phyloP scores from a whole-genome alignment of 495 filamentous ascomycete genomes.

The Penicillium argentinense region DNA sequence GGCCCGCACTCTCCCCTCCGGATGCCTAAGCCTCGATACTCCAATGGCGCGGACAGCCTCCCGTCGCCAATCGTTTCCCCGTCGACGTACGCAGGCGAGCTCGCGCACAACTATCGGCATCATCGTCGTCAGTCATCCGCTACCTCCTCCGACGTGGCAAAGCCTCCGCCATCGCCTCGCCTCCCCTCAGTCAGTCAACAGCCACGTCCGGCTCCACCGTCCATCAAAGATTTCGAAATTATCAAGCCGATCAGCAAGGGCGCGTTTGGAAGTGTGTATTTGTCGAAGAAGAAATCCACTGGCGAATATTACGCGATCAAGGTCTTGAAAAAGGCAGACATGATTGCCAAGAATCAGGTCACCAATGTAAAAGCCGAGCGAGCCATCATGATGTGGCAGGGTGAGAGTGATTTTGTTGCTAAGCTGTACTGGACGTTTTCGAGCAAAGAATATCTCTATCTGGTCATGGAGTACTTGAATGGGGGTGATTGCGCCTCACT shows the following conservation, averaged over 20 bases:
- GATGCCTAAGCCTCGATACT: slow-evolving; percentile 79
- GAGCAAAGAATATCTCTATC: slow-evolving; percentile 97
- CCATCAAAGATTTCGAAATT: slow-evolving; percentile 99
- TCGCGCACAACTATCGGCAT: slow-evolving; percentile 64
- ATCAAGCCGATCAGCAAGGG: slow-evolving; percentile 99
- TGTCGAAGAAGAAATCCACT: slow-evolving; percentile 97
- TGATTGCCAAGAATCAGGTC: slow-evolving; percentile 99
- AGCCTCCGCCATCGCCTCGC: slow-evolving; percentile 78
- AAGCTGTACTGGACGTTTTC: slow-evolving; percentile 99
- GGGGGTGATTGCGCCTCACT: slow-evolving; percentile 96
- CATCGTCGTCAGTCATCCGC: slow-evolving; percentile 93
- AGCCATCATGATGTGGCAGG: slow-evolving; percentile 99
- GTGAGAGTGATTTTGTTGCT: slow-evolving; percentile 97
- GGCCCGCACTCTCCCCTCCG: slow-evolving; percentile 86
- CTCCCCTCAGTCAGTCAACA: slow-evolving; percentile 69
- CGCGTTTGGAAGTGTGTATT: slow-evolving; percentile 95
- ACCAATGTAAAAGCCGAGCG: slow-evolving; percentile 98
- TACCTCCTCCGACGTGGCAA: slow-evolving; percentile 67
- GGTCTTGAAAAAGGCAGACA: slow-evolving; percentile 96
- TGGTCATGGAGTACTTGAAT: slow-evolving; percentile 99
- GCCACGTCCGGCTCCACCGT: slow-evolving; percentile 82
- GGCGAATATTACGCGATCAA: slow-evolving; percentile 99
- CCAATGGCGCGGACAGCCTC: slow-evolving; percentile 69
- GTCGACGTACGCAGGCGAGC: slow-evolving; percentile 75
- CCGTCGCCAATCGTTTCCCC: slow-evolving; percentile 89